Evolutionary conservation across 805 yeast genomes (phyloP).

Genomic region (Kurtzmaniella cleridarum): DNA sequence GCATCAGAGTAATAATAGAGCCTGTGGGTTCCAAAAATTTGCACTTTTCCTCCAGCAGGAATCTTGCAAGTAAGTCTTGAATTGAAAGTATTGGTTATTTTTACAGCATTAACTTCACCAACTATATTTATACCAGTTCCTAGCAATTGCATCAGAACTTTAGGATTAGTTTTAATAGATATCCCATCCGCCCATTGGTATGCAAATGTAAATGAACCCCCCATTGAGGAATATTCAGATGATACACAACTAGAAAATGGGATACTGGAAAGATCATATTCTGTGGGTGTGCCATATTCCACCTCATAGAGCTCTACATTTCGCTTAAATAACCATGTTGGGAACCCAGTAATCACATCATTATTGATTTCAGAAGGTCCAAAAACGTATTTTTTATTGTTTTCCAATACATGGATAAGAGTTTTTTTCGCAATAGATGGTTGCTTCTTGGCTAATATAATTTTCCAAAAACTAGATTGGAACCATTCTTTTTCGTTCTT

Average conservation of each 20-base stretch:
- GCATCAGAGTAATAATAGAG: conserved; percentile 12
- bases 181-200: conserved; percentile 8
- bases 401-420: conserved; percentile 7
- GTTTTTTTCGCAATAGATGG: conserved; percentile 4
- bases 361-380: conserved; percentile 4
- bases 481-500: conserved; percentile 4
- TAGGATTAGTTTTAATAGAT: conserved; percentile 4
- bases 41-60: conserved; percentile 12
- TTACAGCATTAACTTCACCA: conserved; percentile 9
- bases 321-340: conserved; percentile 2
- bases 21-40: conserved; percentile 12
- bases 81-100: conserved; percentile 6
- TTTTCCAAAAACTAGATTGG: conserved; percentile 10
- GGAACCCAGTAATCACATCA: not conserved
- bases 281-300: conserved; percentile 10
- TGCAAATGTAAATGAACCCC: conserved; percentile 12
- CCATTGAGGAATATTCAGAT: conserved; percentile 10
- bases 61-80: conserved; percentile 14
- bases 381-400: conserved; percentile 6
- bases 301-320: conserved; percentile 15
- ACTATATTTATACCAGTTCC: not conserved
- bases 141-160: not conserved
- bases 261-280: conserved; percentile 1
- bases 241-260: conserved; percentile 16
- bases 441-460: conserved; percentile 4